Evolutionary conservation across 495 filamentous ascomycete species (phyloP).

Genomic region (Xylaria telfairii): DNA sequence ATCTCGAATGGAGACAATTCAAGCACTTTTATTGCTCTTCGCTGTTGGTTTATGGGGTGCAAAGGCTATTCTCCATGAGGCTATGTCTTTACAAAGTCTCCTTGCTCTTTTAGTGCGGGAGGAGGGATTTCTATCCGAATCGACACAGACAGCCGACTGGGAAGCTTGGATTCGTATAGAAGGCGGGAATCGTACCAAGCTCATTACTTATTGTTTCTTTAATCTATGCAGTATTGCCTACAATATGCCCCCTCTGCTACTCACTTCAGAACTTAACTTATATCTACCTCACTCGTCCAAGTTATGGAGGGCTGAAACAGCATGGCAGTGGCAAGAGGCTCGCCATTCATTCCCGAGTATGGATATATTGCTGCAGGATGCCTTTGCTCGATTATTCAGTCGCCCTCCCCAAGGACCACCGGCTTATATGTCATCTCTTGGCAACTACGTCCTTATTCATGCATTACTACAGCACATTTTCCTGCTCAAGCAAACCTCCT

Average conservation of each 20-base stretch:
- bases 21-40: slow-evolving; percentile 62
- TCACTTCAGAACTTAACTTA: slow-evolving; percentile 68
- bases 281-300: slow-evolving; percentile 62
- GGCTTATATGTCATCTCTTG: slow-evolving; percentile 64
- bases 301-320: slow-evolving; percentile 58
- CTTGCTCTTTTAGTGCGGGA: slow-evolving; percentile 61
- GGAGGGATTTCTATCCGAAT: slow-evolving; percentile 54
- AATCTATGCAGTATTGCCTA: slow-evolving; percentile 65
- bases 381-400: slow-evolving; percentile 55
- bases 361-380: slow-evolving; percentile 58
- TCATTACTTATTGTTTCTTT: slow-evolving; percentile 64
- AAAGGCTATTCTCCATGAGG: slow-evolving; percentile 62
- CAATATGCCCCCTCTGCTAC: slow-evolving; percentile 61
- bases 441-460: slow-evolving; percentile 72
- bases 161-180: slow-evolving; percentile 65
- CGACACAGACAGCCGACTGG: slow-evolving; percentile 54
- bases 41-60: slow-evolving; percentile 64
- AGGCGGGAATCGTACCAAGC: slow-evolving; percentile 59
- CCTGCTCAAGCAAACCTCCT: slow-evolving; percentile 65
- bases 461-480: slow-evolving; percentile 74
- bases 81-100: slow-evolving; percentile 58
- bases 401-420: slow-evolving; percentile 53
- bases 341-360: slow-evolving; percentile 48
- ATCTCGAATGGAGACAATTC: slow-evolving; percentile 60
- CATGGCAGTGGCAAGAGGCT: slow-evolving; percentile 58